These are phyloP conservation scores for Diaporthe helianthi DNA, from an alignment of 2,329 filamentous ascomycete genomes.

Conservation along the genomic window DNA sequence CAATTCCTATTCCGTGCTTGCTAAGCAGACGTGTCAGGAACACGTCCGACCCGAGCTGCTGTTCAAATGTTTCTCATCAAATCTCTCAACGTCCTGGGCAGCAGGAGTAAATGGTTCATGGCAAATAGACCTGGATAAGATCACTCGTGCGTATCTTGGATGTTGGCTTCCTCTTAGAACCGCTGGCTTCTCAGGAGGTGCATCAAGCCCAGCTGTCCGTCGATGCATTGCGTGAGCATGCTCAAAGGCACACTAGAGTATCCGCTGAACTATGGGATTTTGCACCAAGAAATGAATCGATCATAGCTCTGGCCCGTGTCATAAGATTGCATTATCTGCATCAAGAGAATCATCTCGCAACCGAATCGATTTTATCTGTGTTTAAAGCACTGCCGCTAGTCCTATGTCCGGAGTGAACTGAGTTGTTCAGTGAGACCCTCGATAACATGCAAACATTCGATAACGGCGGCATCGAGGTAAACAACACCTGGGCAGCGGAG, in stretches of 20 bases:
- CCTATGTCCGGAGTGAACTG: background rate
- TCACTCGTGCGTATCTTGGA: background rate
- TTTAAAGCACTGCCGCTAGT: background rate
- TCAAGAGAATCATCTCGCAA: background rate
- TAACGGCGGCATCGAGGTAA: background rate
- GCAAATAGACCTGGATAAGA: background rate
- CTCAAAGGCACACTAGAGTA: background rate
- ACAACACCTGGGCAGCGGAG: constrained; percentile 12
- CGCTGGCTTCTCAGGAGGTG: background rate
- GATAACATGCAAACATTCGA: too few relatives aligned
- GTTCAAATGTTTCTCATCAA: too few relatives aligned
- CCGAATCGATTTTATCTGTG: background rate
- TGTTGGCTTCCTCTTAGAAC: background rate
- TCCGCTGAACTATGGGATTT: too few relatives aligned
- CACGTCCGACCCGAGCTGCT: background rate
- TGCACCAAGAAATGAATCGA: background rate
- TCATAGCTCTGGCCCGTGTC: background rate
- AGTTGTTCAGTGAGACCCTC: background rate
- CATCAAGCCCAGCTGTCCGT: background rate
- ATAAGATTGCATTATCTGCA: background rate
- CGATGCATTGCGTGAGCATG: background rate
- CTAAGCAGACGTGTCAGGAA: background rate
- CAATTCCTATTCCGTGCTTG: background rate
- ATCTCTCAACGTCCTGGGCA: background rate
- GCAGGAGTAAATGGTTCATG: background rate